Conservation (phyloP, 2,329 filamentous ascomycete genomes). For the Epichloe brachyelytri region DNA sequence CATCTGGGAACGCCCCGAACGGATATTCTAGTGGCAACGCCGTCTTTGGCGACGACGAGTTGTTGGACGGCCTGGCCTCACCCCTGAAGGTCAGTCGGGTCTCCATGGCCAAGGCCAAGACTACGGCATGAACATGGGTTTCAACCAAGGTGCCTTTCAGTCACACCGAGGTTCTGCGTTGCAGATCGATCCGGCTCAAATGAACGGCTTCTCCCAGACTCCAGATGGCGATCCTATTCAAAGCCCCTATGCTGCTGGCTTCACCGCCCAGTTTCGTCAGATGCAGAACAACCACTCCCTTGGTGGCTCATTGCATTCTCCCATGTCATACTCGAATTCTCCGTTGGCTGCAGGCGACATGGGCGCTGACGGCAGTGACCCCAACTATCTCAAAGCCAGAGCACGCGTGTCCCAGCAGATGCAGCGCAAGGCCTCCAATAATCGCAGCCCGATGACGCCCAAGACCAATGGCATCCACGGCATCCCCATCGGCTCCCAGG, state of each 20-base stretch:
- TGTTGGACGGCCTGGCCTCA: slow-evolving; percentile 59
- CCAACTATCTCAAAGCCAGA: slow-evolving; percentile 49
- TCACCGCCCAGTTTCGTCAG: slow-evolving; percentile 67
- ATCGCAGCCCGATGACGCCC: slow-evolving; percentile 69
- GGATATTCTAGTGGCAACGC: slow-evolving; percentile 69
- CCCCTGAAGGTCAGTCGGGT: slow-evolving; percentile 37
- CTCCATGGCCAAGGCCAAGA: slow-evolving; percentile 43
- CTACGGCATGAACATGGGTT: slow-evolving; percentile 47
- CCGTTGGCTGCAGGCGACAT: slow-evolving; percentile 33
- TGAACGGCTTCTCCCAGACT: slow-evolving; percentile 78
- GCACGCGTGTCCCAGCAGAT: slow-evolving; percentile 47
- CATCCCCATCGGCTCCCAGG: slow-evolving; percentile 53
- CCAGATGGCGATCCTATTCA: slow-evolving; percentile 86
- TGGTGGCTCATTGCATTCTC: slow-evolving; percentile 33
- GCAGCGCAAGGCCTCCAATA: slow-evolving; percentile 62
- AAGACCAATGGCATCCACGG: slow-evolving; percentile 68
- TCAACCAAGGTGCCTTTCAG: slow-evolving; percentile 38
- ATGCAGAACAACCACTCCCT: slow-evolving; percentile 48
- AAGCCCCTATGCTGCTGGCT: slow-evolving; percentile 72
- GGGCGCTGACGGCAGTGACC: slow-evolving; percentile 35
- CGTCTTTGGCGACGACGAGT: slow-evolving; percentile 75
- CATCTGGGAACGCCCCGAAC: slow-evolving; percentile 45
- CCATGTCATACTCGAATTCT: slow-evolving; percentile 26
- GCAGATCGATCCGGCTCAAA: slow-evolving; percentile 53
- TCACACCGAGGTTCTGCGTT: slow-evolving; percentile 42